Base-by-base conservation (phyloP, 257 asterid genomes). In the Handroanthus guayacan region DNA sequence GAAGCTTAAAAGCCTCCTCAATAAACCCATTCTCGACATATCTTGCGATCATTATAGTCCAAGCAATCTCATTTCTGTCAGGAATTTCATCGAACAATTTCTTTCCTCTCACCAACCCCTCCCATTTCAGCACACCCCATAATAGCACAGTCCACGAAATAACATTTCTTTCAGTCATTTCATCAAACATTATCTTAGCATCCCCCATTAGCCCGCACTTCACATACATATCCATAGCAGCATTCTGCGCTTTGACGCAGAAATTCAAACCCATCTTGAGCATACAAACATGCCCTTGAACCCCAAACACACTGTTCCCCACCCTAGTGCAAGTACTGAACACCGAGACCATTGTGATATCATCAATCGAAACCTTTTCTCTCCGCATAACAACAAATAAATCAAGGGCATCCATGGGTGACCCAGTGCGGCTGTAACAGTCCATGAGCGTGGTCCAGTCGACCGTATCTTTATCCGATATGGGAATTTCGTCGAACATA, bases 71-170 rank as follows among this genome's bases (percentile, higher is more conserved):
- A 73, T 89, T 93, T 60, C 85, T 91, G 80, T 87, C 87, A 0
- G 93, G 92, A 90, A 93, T 91, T 86, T 83, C 71, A 77, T 89
- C 89, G 62, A 93, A 93, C 84, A 89, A 20, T 0, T 52, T 62
- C 81, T 77, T 87, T n/a, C 89, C 97, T 36, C 39, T 80, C 82
- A 79, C 83, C 75, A 89, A 64, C 4, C 95, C 88, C 73, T 87
- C 91, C 87, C 82, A 85, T 80, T 82, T 93, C 72, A 84, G 9
- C 79, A 85, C 90, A 31, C 95, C 96, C 80, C 82, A 86, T 76
- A 93, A 78, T 9, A 91, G 82, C 82, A 88, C 89, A 57, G 97
- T 91, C 98, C 98, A 91, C 9, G 98, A 91, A 82, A 89, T 90
- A 25, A 87, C 82, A 79, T 86, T 88, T 77, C 86, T 84, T 9